These are phyloP conservation scores for Mycosarcoma mackinlayi DNA, from an alignment of 1,284 basidiomycete genomes.

Conservation along the genomic window DNA sequence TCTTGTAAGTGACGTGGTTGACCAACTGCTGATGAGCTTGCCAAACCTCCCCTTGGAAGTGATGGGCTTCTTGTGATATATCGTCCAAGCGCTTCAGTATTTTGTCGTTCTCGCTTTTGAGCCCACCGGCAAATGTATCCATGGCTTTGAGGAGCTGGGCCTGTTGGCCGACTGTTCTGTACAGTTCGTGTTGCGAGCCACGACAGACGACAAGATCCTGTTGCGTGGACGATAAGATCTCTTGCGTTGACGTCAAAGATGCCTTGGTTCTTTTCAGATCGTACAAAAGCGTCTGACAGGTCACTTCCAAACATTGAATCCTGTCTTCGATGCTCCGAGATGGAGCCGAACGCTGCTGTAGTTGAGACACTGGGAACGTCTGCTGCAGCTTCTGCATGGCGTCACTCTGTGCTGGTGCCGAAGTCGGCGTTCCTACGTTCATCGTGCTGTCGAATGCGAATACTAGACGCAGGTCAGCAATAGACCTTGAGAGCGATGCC, in stretches of 20 bases:
- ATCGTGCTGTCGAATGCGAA: no score
- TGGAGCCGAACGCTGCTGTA: background rate
- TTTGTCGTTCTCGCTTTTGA: background rate
- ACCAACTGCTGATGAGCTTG: slow-evolving; percentile 13
- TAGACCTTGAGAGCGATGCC: no score
- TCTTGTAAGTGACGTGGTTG: background rate
- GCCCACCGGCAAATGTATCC: background rate
- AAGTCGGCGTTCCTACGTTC: background rate
- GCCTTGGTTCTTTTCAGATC: background rate
- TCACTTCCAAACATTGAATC: background rate
- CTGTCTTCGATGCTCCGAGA: background rate
- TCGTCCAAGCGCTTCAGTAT: background rate
- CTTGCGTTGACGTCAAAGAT: slow-evolving; percentile 4
- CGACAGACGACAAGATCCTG: background rate
- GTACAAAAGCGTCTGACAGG: background rate
- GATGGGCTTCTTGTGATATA: background rate
- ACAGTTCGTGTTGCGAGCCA: background rate
- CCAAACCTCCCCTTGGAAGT: slow-evolving; percentile 5
- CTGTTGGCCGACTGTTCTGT: background rate
- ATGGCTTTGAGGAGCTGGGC: background rate
- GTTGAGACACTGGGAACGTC: background rate
- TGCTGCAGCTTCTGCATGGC: slow-evolving; percentile 1
- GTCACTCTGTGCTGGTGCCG: background rate
- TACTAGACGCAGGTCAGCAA: no score
- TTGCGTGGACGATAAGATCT: slow-evolving; percentile 2